Conservation (phyloP, 192 early-diverging fungal species). For the Phycomyces blakesleeanus region DNA sequence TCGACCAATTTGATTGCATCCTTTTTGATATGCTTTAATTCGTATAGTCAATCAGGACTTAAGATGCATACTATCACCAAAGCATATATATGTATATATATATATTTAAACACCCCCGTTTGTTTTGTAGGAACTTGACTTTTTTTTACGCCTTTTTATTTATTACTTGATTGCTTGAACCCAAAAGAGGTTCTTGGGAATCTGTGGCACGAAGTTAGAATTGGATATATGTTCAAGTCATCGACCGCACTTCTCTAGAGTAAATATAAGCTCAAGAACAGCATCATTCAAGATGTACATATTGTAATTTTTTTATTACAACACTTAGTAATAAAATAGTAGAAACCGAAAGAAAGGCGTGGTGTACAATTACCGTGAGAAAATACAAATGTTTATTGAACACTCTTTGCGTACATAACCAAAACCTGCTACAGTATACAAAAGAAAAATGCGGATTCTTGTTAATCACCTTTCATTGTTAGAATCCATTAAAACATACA, state of each 20-base stretch:
- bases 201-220: conserved; percentile 12
- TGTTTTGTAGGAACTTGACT: conserved; percentile 7
- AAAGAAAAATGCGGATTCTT: no score
- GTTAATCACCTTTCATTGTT: no score
- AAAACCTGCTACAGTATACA: no score
- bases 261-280: conserved; percentile 33
- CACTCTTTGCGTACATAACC: no score
- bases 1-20: conserved; percentile 41
- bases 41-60: conserved; percentile 22
- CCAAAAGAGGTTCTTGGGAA: conserved; percentile 24
- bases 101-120: neutral
- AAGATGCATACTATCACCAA: neutral
- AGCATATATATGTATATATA: neutral
- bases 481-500: no score
- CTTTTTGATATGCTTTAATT: conserved; percentile 35
- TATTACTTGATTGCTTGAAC: no score
- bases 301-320: no score
- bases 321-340: no score
- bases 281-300: conserved; percentile 18
- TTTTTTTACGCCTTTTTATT: no score
- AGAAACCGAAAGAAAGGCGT: no score
- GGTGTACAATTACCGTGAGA: no score
- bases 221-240: neutral
- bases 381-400: no score
- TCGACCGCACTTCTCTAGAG: conserved; percentile 17